Evolutionary conservation across 2,329 filamentous ascomycete species (phyloP), one percentile per base, ranked within the genome.

Genomic region (Emergomyces orientalis): DNA sequence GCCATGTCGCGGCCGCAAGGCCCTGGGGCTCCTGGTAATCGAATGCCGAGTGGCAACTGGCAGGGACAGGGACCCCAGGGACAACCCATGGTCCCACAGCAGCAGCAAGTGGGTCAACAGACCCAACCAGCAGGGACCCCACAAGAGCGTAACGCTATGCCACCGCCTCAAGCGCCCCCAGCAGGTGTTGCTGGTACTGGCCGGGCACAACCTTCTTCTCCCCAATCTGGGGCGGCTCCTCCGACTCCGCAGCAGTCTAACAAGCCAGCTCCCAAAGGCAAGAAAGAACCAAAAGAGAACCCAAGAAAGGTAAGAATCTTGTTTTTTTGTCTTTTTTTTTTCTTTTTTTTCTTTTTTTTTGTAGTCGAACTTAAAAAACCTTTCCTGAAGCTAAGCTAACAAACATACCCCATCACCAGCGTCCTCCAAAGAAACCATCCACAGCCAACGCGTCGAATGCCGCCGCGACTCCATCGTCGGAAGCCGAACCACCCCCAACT

Each of bases 201-300:
- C 59, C 76, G 78, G 39, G 71, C 73, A 30, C 75, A 76, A 65
- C 75, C 76, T 19, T 71, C 74, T 27, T 80, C 79, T 61, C 79
- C 79, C 58, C 73, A 78, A 62, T 75, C 74, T n/a, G 73, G 71
- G 52, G 68, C 69, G 62, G 83, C 83, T 25, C 84, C 85, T 19
- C 84, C 85, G 6, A 87, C 85, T 6, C 85, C 85, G 1, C 83
- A 81, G 64, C 84, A 85, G 71, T 69, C 75, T n/a, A 82, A 80
- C 70, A 87, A 79, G 69, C 78, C 73, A n/a, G 81, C 79, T 59
- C 82, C 81, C 9, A 86, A 85, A 71, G 68, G 69, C n/a, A 86
- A 86, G 77, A 85, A 86, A 71, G 78, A 79, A 41, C 74, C 75
- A 7, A 82, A 83, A 67, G 81, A 83, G 65, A 79, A 78, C 49